Evolutionary conservation across 2,329 filamentous ascomycete species (phyloP), one percentile per base, ranked within the genome.

Genomic region (Monosporascus cannonballus): DNA sequence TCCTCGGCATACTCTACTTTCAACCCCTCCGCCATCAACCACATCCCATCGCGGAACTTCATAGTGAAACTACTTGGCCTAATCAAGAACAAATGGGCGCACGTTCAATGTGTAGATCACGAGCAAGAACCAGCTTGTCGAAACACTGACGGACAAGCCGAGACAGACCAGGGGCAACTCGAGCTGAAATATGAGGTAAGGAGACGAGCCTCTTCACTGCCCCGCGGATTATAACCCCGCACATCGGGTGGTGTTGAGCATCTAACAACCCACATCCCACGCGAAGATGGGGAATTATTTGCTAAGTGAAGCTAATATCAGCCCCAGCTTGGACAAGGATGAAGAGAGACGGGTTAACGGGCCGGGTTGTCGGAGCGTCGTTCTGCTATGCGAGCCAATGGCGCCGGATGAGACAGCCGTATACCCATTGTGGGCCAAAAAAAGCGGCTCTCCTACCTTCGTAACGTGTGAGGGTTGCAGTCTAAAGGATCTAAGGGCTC

Each of bases 11-110:
- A 86, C 62, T 86, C 81, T 25, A 84, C 75, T 48, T 75, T 73
- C 64, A 84, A 76, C 55, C 77, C 79, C 67, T 83, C 78, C 52
- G 79, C 81, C 42, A 78, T 75, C 48, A 86, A 72, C 85, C 85
- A 87, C 84, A 86, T 84, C 58, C 79, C 79, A 77, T 84, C 80
- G 58, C 80, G 78, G 60, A 84, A 83, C 71, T 80, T 83, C 80
- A 83, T 83, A 44, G 59, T 66, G 44, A 42, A 46, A 38, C 47
- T 58, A 50, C 49, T 50, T 48, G 14, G 24, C 47, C 34, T 22
- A 22, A 8, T 51, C 44, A n/a, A 22, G 24, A 27, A 14, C 24
- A 27, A 20, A 27, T 46, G 24, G 14, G 30, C 14, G 24, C 7
- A 17, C 17, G 17, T 25, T 18, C 22, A 27, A 46, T n/a, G 24